A percentile compares a stretch with the other conserved stretches of the same genome.
phyloP scores from a whole-genome alignment of 2,329 filamentous ascomycete species.

The Pestalotiopsis sp. region DNA sequence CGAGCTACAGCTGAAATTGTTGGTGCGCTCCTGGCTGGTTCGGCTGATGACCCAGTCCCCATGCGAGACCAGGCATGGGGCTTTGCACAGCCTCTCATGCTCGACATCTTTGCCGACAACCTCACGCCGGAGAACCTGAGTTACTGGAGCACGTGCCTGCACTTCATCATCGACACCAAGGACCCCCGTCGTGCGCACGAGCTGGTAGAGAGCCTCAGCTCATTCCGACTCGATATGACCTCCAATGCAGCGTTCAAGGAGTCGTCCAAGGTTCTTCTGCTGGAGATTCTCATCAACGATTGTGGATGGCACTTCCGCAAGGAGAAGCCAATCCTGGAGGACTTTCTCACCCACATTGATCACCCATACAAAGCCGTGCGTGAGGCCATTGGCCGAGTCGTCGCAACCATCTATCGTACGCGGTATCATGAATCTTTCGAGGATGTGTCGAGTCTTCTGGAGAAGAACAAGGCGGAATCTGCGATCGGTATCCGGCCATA shows the following conservation, averaged over 20 bases:
- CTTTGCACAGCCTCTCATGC: conserved; percentile 86
- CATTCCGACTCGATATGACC: conserved; percentile 88
- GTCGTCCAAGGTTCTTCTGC: conserved; percentile 89
- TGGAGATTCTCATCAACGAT: conserved; percentile 86
- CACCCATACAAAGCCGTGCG: conserved; percentile 98
- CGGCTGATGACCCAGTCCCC: conserved; percentile 75
- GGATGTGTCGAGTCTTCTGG: conserved; percentile 74
- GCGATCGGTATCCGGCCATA: conserved; percentile 85
- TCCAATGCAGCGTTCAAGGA: conserved; percentile 99
- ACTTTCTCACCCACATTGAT: conserved; percentile 90
- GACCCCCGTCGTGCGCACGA: conserved; percentile 89
- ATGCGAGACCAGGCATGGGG: conserved; percentile 80
- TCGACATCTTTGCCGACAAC: conserved; percentile 85
- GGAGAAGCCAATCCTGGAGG: conserved; percentile 82
- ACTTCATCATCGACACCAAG: conserved; percentile 84
- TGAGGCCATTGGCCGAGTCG: conserved; percentile 88
- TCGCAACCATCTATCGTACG: conserved; percentile 87
- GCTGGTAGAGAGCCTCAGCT: conserved; percentile 78
- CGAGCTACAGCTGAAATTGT: conserved; percentile 94
- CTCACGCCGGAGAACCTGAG: conserved; percentile 91
- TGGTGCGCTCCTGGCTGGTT: conserved; percentile 79
- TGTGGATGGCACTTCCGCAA: conserved; percentile 95
- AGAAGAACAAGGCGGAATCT: conserved; percentile 75
- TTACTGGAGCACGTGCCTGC: conserved; percentile 95
- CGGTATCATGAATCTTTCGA: conserved; percentile 93